Conservation (phyloP, 331 rosid species). For the Telfairia occidentalis region DNA sequence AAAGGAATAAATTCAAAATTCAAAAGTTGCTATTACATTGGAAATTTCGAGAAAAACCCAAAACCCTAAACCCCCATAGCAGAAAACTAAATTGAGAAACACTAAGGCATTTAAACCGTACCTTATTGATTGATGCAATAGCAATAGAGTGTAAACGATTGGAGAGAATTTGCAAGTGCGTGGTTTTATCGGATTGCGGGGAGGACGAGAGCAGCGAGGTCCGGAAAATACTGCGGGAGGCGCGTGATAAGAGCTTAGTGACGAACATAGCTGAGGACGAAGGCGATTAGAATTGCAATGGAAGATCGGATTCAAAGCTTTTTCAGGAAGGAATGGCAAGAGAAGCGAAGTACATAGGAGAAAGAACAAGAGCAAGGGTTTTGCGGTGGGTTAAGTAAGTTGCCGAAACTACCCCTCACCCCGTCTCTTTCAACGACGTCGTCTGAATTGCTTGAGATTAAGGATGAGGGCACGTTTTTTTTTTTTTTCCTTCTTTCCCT, state of each 20-base stretch:
- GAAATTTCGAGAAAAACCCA: constrained; percentile 17
- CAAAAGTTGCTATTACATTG: not conserved
- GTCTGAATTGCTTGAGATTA: not conserved
- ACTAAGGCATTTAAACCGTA: not conserved
- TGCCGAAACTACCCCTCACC: not conserved
- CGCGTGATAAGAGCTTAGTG: constrained; percentile 53
- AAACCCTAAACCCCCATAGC: constrained; percentile 71
- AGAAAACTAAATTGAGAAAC: not conserved
- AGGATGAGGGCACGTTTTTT: no score
- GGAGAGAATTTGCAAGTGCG: constrained; percentile 24
- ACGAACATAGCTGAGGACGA: constrained; percentile 38
- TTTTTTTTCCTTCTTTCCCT: no score
- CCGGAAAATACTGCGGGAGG: constrained; percentile 37
- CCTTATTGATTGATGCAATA: constrained; percentile 38
- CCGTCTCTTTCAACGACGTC: not conserved
- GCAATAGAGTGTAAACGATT: constrained; percentile 36
- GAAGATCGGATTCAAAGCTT: not conserved
- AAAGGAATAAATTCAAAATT: not conserved
- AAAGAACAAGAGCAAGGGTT: not conserved
- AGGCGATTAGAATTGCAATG: not conserved
- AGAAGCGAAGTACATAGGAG: not conserved
- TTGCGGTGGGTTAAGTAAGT: not conserved
- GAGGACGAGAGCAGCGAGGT: constrained; percentile 38
- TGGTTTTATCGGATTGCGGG: constrained; percentile 23
- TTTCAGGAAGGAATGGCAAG: not conserved